Evolutionary conservation across 805 yeast genomes (phyloP).

Genomic region (Yamadazyma phyllophila): DNA sequence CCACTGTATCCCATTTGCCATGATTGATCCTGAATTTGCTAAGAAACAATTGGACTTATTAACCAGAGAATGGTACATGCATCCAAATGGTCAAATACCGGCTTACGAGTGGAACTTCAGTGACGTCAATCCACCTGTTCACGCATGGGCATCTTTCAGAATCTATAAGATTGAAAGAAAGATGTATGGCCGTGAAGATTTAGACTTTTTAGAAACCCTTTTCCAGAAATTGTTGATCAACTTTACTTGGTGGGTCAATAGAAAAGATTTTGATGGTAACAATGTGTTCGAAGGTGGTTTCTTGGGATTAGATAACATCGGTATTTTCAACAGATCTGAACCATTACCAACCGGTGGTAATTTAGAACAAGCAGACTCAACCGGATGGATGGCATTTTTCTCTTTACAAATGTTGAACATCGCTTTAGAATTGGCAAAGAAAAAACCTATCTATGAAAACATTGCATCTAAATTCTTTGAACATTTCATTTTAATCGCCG

Average conservation of each 20-base stretch:
- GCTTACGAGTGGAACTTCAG: conserved; percentile 96
- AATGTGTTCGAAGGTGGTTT: conserved; percentile 94
- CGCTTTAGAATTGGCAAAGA: conserved; percentile 84
- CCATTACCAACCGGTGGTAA: conserved; percentile 90
- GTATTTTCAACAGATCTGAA: conserved; percentile 88
- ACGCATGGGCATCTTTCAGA: conserved; percentile 92
- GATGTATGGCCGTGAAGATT: conserved; percentile 77
- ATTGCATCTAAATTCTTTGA: conserved; percentile 93
- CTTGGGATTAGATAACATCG: conserved; percentile 88
- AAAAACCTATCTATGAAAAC: conserved; percentile 83
- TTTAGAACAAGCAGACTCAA: conserved; percentile 90
- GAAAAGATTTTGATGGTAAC: conserved; percentile 82
- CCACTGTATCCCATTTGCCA: conserved; percentile 89
- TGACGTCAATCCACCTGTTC: conserved; percentile 97
- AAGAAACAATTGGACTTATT: conserved; percentile 81
- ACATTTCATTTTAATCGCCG: conserved; percentile 87
- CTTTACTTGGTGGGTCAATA: conserved; percentile 97
- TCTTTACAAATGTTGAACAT: conserved; percentile 88
- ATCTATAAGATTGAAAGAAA: conserved; percentile 84
- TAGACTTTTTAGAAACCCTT: conserved; percentile 83
- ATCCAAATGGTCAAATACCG: conserved; percentile 96
- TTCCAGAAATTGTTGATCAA: conserved; percentile 86
- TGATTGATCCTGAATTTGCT: conserved; percentile 91
- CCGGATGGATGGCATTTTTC: conserved; percentile 98
- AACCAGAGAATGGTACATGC: conserved; percentile 96